Evolutionary conservation across 2,329 filamentous ascomycete species (phyloP), one percentile per base, ranked within the genome.

Genomic region (Zasmidium citrigriseum): DNA sequence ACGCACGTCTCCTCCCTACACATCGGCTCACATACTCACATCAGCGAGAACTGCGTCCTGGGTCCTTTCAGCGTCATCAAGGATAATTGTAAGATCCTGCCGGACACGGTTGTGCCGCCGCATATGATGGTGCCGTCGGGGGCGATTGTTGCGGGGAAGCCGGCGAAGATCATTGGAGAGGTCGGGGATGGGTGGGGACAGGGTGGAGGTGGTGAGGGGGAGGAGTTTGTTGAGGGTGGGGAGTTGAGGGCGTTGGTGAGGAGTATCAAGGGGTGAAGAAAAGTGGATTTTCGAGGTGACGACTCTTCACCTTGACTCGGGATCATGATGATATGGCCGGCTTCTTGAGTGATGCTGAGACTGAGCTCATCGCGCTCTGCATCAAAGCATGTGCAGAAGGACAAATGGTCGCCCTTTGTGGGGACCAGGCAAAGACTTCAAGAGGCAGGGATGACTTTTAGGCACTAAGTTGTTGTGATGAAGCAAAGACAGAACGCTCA

Each of bases 91-190:
- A 89, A 89, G 73, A 86, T 99, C 44, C 77, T 98, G 65, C 91
- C 96, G 60, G 89, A 89, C 25, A 86, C 90, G 0, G 88, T 97
- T 3, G 84, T 99, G 4, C 90, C 95, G 1, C 82, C 89, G 0
- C 89, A 91, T 60, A 96, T 96, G 87, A 91, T 98, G 22, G 89
- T 98, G 55, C 92, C 93, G 1, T 93, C 91, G 71, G 96, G 95
- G 73, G 93, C 88, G 55, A 85, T 98, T 55, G 92, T 99, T n/a
- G 93, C 88, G 0, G 92, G 92, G 0, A 81, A 85, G 70, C 92
- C 92, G 1, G 92, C 88, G 0, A 81, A 89, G 56, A 88, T 96
- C 49, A 83, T 96, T 3, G 91, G 90, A 1, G 91, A 96, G 77
- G 83, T 96, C 1, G 86, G 87, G 0, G 89, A 91, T 70, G 89